These are phyloP conservation scores for Parsonsia alboflavescens DNA, from an alignment of 257 asterid genomes.

Conservation along the genomic window DNA sequence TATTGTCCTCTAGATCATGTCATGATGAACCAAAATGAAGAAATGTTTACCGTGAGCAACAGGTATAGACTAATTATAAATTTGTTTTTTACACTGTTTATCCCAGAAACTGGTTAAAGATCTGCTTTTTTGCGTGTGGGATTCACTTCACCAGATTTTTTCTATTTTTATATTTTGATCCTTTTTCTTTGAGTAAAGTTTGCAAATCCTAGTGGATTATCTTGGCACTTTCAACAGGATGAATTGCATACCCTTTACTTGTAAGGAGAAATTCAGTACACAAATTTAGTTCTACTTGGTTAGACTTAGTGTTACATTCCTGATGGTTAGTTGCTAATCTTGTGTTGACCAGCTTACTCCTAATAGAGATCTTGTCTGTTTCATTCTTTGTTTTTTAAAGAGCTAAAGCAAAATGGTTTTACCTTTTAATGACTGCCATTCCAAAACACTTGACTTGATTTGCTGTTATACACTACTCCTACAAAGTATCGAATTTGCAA, in stretches of 20 bases:
- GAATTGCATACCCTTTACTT: background rate
- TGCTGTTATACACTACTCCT: too few species aligned
- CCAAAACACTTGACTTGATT: background rate
- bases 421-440: background rate
- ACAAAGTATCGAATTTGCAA: background rate
- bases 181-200: background rate
- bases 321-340: background rate
- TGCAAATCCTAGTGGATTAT: background rate
- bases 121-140: background rate
- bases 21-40: slow-evolving; percentile 78
- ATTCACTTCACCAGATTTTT: background rate
- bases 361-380: background rate
- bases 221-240: background rate
- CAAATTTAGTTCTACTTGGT: background rate
- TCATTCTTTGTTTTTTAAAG: background rate
- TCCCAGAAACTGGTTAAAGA: background rate
- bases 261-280: background rate
- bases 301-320: background rate
- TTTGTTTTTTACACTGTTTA: slow-evolving; percentile 1
- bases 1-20: slow-evolving; percentile 96
- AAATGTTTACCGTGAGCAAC: slow-evolving; percentile 98
- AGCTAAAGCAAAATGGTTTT: background rate
- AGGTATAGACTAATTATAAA: slow-evolving; percentile 40
- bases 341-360: background rate
- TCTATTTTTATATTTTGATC: background rate